These are phyloP conservation scores for Amanita thiersii DNA, from an alignment of 768 basidiomycete genomes.

Conservation along the genomic window DNA sequence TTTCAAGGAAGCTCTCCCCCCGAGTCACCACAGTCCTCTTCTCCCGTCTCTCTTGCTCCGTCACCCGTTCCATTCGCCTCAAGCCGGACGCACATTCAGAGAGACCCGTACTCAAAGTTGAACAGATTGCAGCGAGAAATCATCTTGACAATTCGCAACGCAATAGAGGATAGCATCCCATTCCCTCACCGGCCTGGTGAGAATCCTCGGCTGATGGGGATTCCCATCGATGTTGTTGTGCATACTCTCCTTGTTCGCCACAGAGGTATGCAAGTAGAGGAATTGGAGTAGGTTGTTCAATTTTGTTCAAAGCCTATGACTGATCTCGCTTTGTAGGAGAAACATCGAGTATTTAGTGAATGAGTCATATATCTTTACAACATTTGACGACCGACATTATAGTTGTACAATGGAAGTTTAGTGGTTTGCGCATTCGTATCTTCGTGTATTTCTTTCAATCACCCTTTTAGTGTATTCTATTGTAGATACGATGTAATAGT, in stretches of 20 bases:
- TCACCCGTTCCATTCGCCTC: background rate
- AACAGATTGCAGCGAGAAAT: slow-evolving; percentile 16
- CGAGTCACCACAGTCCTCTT: background rate
- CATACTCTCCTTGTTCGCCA: background rate
- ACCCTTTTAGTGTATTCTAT: too few species aligned
- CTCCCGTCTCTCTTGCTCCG: background rate
- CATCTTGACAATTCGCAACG: slow-evolving; percentile 12
- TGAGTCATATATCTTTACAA: slow-evolving; percentile 17
- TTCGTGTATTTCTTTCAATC: too few species aligned
- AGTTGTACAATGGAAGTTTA: background rate
- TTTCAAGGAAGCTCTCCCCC: slow-evolving; percentile 2
- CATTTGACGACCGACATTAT: slow-evolving; percentile 20
- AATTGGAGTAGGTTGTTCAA: slow-evolving; percentile 9
- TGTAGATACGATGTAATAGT: too few species aligned
- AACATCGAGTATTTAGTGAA: slow-evolving; percentile 15
- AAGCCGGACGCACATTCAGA: background rate
- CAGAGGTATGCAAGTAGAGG: slow-evolving; percentile 3
- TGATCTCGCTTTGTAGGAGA: slow-evolving; percentile 5
- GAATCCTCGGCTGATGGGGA: slow-evolving; percentile 12
- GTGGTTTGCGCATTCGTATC: background rate
- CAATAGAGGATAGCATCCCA: background rate
- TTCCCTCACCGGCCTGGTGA: slow-evolving; percentile 3
- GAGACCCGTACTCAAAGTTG: slow-evolving; percentile 17
- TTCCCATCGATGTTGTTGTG: slow-evolving; percentile 11
- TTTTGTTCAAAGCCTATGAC: background rate